Conservation (phyloP, 176 grass and related monocot species). For the Dactylis glomerata region DNA sequence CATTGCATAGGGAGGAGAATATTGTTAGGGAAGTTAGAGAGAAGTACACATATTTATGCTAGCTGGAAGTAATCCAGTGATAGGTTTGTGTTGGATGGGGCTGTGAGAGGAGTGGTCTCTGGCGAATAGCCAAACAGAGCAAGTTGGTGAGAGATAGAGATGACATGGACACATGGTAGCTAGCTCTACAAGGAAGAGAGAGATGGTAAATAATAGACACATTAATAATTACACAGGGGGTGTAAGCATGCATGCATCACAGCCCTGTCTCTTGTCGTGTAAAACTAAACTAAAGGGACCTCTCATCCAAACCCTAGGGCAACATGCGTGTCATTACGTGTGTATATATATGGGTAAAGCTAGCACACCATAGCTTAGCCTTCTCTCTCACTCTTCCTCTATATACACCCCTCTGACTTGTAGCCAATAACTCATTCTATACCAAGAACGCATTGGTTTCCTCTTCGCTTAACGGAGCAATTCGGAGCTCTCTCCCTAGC, state of each 20-base stretch:
- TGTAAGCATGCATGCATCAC: conserved; percentile 5
- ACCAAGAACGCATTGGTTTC: conserved; percentile 10
- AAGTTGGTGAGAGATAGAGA: conserved; percentile 37
- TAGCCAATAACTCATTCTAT: background rate
- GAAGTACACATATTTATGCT: conserved; percentile 28
- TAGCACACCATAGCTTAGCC: conserved; percentile 2
- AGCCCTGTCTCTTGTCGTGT: conserved; percentile 55
- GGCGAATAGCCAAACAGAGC: conserved; percentile 47
- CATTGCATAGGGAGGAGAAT: conserved; percentile 19
- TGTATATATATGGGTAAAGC: background rate
- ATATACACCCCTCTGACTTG: conserved; percentile 1
- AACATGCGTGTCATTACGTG: conserved; percentile 21
- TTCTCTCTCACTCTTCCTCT: conserved; percentile 23
- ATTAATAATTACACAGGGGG: background rate
- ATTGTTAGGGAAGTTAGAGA: conserved; percentile 53
- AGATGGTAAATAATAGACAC: background rate
- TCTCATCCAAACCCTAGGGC: conserved; percentile 32
- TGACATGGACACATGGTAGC: conserved; percentile 21
- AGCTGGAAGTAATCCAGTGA: conserved; percentile 24
- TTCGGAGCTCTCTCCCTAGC: background rate
- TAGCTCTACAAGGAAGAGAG: background rate
- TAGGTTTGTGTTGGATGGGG: conserved; percentile 57
- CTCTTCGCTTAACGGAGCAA: background rate
- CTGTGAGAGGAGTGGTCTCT: conserved; percentile 49
- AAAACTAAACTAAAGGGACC: conserved; percentile 69